These are phyloP conservation scores for Ogataea degrootiae DNA, from an alignment of 805 yeast species.

Conservation along the genomic window DNA sequence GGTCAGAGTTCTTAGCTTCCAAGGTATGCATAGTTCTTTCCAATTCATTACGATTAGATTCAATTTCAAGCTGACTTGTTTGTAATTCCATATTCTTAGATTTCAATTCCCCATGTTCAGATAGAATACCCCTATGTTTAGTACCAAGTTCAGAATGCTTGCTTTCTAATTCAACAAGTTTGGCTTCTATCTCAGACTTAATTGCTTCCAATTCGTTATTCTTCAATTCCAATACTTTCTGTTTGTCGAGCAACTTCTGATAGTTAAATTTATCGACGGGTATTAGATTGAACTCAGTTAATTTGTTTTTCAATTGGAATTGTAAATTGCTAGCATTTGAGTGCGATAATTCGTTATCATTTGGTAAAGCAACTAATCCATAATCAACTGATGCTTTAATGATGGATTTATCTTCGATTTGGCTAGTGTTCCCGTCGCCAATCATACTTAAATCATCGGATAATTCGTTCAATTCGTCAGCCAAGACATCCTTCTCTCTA, in stretches of 20 bases:
- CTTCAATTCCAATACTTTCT: not conserved
- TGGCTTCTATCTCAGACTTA: not conserved
- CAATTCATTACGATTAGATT: not conserved
- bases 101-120: constrained; percentile 1
- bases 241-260: constrained; percentile 17
- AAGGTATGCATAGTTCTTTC: constrained; percentile 4
- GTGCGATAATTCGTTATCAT: constrained; percentile 7
- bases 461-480: constrained; percentile 18
- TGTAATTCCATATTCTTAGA: not conserved
- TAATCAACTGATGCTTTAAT: constrained; percentile 21
- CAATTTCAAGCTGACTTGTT: constrained; percentile 4
- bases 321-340: constrained; percentile 7
- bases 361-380: constrained; percentile 25
- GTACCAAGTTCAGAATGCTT: not conserved
- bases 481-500: constrained; percentile 7
- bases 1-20: constrained; percentile 3
- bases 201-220: not conserved
- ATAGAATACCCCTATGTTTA: constrained; percentile 7
- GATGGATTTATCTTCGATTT: constrained; percentile 24
- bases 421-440: constrained; percentile 8
- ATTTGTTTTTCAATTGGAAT: constrained; percentile 10
- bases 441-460: constrained; percentile 7
- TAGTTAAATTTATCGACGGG: constrained; percentile 17
- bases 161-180: constrained; percentile 5
- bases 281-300: constrained; percentile 15